Evolutionary conservation across 129 eudicot genomes (phyloP).

Genomic region (Flaveria robusta): DNA sequence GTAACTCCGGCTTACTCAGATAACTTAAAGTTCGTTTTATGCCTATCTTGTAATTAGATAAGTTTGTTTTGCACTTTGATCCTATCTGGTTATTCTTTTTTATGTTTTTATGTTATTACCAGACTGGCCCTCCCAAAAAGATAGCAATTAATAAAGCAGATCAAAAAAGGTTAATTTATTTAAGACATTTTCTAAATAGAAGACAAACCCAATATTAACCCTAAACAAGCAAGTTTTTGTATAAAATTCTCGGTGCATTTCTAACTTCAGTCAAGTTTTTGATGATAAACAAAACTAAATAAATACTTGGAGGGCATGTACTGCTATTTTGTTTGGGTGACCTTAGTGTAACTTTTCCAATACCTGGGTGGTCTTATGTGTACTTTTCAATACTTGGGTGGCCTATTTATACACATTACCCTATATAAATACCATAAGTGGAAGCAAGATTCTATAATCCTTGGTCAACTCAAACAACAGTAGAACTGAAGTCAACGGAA

Average conservation of each 20-base stretch:
- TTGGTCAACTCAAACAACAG: slow-evolving; percentile 95
- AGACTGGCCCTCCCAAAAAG: background rate
- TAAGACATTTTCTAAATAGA: background rate
- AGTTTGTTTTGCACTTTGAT: background rate
- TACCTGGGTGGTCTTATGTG: background rate
- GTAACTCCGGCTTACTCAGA: background rate
- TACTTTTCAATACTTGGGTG: slow-evolving; percentile 6
- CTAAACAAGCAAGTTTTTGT: background rate
- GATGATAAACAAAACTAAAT: background rate
- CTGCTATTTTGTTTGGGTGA: background rate
- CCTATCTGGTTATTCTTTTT: background rate
- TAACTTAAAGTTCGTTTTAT: background rate
- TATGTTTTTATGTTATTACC: background rate
- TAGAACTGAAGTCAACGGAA: slow-evolving; percentile 93
- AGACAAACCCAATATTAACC: background rate
- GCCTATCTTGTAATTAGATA: slow-evolving; percentile 1
- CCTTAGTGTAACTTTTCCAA: background rate
- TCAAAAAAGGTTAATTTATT: background rate
- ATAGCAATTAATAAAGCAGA: background rate
- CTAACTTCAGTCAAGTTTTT: background rate
- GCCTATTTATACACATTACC: background rate
- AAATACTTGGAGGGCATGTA: background rate
- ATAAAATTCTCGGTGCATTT: background rate
- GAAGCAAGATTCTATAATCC: slow-evolving; percentile 98
- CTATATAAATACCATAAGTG: slow-evolving; percentile 75